A percentile compares a stretch with the other conserved stretches of the same genome.
Conservation (phyloP, 106 monocot genomes). For the Ottelia alismoides region DNA sequence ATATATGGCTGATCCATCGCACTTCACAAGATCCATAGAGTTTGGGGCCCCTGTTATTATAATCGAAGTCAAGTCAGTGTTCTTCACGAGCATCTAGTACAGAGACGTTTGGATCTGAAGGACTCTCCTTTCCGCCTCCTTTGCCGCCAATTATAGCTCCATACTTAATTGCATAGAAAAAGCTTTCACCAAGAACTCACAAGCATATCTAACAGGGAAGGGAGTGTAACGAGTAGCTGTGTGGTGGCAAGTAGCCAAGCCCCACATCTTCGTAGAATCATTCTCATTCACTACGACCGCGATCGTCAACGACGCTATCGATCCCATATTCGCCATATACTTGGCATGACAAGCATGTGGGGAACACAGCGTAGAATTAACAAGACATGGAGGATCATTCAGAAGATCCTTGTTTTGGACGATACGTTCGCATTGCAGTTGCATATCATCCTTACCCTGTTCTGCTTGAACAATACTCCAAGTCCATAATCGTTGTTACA, state of each 20-base stretch:
- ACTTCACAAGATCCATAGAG: conserved; percentile 67
- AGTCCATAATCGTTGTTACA: conserved; percentile 68
- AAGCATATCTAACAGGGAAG: conserved; percentile 69
- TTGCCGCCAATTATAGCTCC: conserved; percentile 55
- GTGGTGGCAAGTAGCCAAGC: conserved; percentile 65
- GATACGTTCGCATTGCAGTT: conserved; percentile 44
- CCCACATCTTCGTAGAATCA: conserved; percentile 57
- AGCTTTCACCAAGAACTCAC: conserved; percentile 67
- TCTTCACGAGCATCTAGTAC: conserved; percentile 67
- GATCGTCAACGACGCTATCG: conserved; percentile 74
- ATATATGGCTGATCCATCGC: conserved; percentile 59
- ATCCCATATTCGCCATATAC: conserved; percentile 80
- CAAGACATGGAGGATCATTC: conserved; percentile 28
- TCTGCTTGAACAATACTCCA: conserved; percentile 70
- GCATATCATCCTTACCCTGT: conserved; percentile 73
- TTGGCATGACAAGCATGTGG: conserved; percentile 71
- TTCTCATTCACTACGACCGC: conserved; percentile 52
- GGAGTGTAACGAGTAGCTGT: conserved; percentile 52
- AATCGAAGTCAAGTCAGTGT: conserved; percentile 44
- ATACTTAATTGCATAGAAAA: conserved; percentile 58
- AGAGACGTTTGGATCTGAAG: conserved; percentile 49
- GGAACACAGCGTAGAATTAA: conserved; percentile 53
- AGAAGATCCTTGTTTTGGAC: conserved; percentile 36
- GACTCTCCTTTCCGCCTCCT: conserved; percentile 57
- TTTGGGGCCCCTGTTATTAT: conserved; percentile 62